phyloP scores from a whole-genome alignment of 257 asterid species.

The Apocynum venetum region DNA sequence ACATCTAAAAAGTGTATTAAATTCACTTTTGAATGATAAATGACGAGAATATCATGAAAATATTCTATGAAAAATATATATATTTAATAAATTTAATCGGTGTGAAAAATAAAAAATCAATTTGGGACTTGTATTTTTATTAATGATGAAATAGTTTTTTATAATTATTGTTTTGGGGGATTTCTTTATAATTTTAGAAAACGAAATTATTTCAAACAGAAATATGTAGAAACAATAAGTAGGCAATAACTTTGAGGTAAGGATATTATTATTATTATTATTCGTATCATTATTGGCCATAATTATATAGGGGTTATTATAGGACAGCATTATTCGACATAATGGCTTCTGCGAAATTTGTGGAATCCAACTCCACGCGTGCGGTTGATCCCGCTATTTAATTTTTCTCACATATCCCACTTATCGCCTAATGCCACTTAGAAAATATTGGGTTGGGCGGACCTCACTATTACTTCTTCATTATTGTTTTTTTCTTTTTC shows the following conservation, averaged over 20 bases:
- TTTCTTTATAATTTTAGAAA: too few relatives aligned
- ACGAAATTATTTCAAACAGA: too few relatives aligned
- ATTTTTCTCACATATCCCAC: neutral
- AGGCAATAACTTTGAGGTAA: slow-evolving; percentile 9
- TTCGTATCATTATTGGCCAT: slow-evolving; percentile 25
- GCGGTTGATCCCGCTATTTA: slow-evolving; percentile 19
- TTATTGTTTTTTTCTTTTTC: neutral
- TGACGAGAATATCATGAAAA: too few relatives aligned
- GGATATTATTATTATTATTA: neutral
- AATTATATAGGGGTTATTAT: slow-evolving; percentile 21
- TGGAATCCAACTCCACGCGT: slow-evolving; percentile 33
- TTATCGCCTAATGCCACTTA: neutral
- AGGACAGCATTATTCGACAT: slow-evolving; percentile 28
- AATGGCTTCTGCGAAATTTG: slow-evolving; percentile 21
- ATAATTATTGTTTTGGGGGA: too few relatives aligned
- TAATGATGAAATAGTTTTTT: too few relatives aligned
- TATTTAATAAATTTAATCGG: too few relatives aligned
- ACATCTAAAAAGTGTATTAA: too few relatives aligned
- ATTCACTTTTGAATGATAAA: too few relatives aligned
- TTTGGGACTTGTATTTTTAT: too few relatives aligned
- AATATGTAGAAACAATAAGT: neutral
- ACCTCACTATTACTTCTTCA: neutral
- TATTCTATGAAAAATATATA: too few relatives aligned
- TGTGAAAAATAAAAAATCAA: too few relatives aligned
- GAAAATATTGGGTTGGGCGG: neutral